phyloP scores from a whole-genome alignment of 1,284 basidiomycete genomes.

The Naganishia sp. region DNA sequence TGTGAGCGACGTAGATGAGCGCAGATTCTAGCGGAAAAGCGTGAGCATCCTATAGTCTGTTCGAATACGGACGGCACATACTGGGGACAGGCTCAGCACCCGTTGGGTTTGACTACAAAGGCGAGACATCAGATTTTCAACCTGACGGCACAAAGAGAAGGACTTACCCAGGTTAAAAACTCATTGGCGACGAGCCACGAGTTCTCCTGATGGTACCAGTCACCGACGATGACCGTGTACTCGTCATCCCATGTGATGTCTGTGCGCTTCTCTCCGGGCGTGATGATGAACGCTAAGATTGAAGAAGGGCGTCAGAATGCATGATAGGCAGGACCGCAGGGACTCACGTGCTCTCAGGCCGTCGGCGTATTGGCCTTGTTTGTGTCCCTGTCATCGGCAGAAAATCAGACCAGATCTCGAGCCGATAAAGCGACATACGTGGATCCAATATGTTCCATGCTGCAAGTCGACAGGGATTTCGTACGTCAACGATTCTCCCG shows the following conservation, averaged over 20 bases:
- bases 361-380: conserved; percentile 77
- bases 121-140: too few species aligned
- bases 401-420: background rate
- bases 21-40: conserved; percentile 63
- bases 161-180: conserved; percentile 67
- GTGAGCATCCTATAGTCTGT: background rate
- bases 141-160: too few species aligned
- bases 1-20: conserved; percentile 80
- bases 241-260: conserved; percentile 79
- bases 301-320: background rate
- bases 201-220: conserved; percentile 79
- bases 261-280: conserved; percentile 60
- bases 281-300: conserved; percentile 65
- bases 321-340: conserved; percentile 2
- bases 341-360: conserved; percentile 49
- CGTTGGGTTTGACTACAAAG: conserved; percentile 61
- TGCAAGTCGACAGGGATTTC: conserved; percentile 76
- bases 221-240: conserved; percentile 77
- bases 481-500: conserved; percentile 72
- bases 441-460: conserved; percentile 84
- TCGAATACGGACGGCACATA: conserved; percentile 42
- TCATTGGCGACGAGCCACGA: conserved; percentile 61
- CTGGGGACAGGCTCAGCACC: conserved; percentile 86
- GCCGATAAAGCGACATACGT: conserved; percentile 59
- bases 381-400: conserved; percentile 36